Conservation (phyloP, 2,329 filamentous ascomycete species). For the Penicillium sp. region DNA sequence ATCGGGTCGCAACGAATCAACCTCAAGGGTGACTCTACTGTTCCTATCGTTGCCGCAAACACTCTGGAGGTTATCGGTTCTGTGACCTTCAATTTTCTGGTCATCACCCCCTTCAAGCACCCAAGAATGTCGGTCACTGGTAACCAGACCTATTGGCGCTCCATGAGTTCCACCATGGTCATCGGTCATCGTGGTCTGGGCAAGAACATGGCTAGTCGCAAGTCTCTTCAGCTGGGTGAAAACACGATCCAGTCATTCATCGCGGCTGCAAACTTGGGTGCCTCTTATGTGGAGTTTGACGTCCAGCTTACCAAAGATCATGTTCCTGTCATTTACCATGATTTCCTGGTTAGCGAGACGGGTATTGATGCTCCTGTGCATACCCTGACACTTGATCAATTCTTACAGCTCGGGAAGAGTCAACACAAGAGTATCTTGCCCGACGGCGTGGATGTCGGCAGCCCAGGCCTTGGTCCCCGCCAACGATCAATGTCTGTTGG, state of each 20-base stretch:
- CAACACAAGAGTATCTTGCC: slow-evolving; percentile 50
- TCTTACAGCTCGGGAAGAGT: slow-evolving; percentile 73
- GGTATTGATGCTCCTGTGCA: slow-evolving; percentile 97
- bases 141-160: slow-evolving; percentile 95
- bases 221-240: slow-evolving; percentile 89
- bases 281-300: slow-evolving; percentile 71
- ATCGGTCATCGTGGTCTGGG: slow-evolving; percentile 75
- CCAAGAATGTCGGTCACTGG: slow-evolving; percentile 91
- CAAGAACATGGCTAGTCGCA: slow-evolving; percentile 82
- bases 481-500: slow-evolving; percentile 63
- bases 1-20: slow-evolving; percentile 86
- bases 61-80: slow-evolving; percentile 87
- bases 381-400: slow-evolving; percentile 86
- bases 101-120: slow-evolving; percentile 92
- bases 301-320: slow-evolving; percentile 99
- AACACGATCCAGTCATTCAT: slow-evolving; percentile 97
- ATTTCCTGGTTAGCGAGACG: slow-evolving; percentile 96
- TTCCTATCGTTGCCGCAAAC: slow-evolving; percentile 82
- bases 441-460: slow-evolving; percentile 20
- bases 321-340: slow-evolving; percentile 97
- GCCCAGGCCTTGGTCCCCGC: slow-evolving; percentile 25
- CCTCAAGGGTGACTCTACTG: slow-evolving; percentile 85
- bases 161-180: slow-evolving; percentile 81
- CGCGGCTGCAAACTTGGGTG: slow-evolving; percentile 88
- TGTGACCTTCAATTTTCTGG: slow-evolving; percentile 94